Base-by-base conservation (phyloP, 2,329 filamentous ascomycete genomes). In the Aspergillus melleus region DNA sequence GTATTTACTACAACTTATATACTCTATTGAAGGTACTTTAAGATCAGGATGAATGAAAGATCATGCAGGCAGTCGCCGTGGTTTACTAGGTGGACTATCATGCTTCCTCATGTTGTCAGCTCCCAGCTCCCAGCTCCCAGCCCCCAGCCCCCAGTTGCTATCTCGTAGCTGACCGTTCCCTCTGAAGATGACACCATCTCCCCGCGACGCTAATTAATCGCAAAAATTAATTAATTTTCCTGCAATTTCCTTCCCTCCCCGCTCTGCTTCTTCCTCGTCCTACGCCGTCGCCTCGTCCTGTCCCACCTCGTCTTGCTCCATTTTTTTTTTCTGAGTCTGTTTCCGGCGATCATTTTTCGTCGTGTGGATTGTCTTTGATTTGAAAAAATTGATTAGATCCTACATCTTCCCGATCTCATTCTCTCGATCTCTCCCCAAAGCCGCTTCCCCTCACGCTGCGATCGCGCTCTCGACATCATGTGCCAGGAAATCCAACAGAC, bases 381-480 rank as follows among this genome's bases (percentile, higher is more conserved):
- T 42, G 14, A 16, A 8, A 42, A 16, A 36, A 6, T 19, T 6
- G 14, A 42, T n/a, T 47, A n/a, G n/a, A n/a, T n/a, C 44, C 44
- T 9, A 47, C 44, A 11, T 47, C 3, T 12, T 24, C 49, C 30
- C 10, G 49, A 57, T 44, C 47, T 36, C 11, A 20, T 29, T 49
- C n/a, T 22, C 55, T 56, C 42, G 54, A 46, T 49, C 54, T 52
- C 52, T 36, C 42, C 29, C 26, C 47, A 14, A 46, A 16, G 16
- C 55, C n/a, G 42, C 32, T 5, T 16, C 59, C n/a, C 32, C 22
- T n/a, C 49, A 36, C 26, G 26, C 10, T 26, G 14, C 44, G 50
- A 56, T 42, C 36, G 36, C 36, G 14, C 24, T 55, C 44, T 47
- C 51, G 49, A 49, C 65, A 69, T 57, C 59, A 75, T 74, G 74